phyloP scores from a whole-genome alignment of 108 stramenopile species.

The Cyclotella baltica region DNA sequence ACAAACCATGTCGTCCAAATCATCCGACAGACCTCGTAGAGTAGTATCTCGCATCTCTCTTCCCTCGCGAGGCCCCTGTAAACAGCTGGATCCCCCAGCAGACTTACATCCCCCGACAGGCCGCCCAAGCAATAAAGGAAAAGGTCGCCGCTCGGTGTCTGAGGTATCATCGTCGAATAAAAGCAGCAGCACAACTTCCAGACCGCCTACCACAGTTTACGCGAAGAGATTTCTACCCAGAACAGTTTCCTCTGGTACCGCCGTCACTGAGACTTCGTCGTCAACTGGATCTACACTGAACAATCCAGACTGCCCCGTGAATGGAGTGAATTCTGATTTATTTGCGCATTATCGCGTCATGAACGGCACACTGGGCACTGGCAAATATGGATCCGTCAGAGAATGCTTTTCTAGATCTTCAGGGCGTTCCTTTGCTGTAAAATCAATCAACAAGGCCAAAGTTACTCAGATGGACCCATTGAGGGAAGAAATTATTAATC shows the following conservation, averaged over 20 bases:
- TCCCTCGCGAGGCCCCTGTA: too few species aligned
- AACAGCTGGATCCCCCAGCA: too few species aligned
- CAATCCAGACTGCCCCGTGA: slow-evolving; percentile 3
- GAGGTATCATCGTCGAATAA: neutral
- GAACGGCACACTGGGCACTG: slow-evolving; percentile 15
- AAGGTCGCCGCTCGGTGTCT: too few species aligned
- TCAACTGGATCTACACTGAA: neutral
- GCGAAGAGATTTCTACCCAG: neutral
- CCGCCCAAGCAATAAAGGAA: too few species aligned
- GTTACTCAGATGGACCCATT: slow-evolving; percentile 18
- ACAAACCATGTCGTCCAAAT: too few species aligned
- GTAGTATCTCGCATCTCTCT: too few species aligned
- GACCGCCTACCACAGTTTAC: neutral
- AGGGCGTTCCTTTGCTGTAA: slow-evolving; percentile 58
- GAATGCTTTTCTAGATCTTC: slow-evolving; percentile 47
- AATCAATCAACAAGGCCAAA: slow-evolving; percentile 59
- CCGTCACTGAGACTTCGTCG: neutral
- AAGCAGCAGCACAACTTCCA: neutral
- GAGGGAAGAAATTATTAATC: slow-evolving; percentile 25
- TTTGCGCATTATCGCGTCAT: slow-evolving; percentile 23
- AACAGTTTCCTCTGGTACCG: neutral
- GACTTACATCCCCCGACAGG: too few species aligned
- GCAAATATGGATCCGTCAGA: slow-evolving; percentile 34
- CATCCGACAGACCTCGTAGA: too few species aligned
- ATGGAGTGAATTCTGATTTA: slow-evolving; percentile 20